These are phyloP conservation scores for Kazachstania bromeliacearum DNA, from an alignment of 805 yeast genomes.

Conservation along the genomic window DNA sequence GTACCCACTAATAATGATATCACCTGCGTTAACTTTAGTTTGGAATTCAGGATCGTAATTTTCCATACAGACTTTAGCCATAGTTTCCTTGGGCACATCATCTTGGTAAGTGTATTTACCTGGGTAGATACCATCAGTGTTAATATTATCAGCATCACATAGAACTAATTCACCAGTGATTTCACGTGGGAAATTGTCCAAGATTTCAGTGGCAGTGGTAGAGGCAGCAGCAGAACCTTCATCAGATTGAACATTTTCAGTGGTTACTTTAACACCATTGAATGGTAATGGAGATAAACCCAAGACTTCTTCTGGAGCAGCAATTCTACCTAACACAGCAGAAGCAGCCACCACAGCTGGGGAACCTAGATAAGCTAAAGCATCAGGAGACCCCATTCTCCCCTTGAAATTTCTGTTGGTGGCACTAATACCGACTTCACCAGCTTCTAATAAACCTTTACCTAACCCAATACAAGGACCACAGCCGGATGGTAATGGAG, in stretches of 20 bases:
- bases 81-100: slow-evolving; percentile 85
- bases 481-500: slow-evolving; percentile 94
- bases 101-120: slow-evolving; percentile 99
- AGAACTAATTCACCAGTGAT: slow-evolving; percentile 85
- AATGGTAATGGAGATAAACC: slow-evolving; percentile 47
- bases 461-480: slow-evolving; percentile 99
- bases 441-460: slow-evolving; percentile 83
- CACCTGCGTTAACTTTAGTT: slow-evolving; percentile 71
- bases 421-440: slow-evolving; percentile 97
- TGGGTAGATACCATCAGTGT: slow-evolving; percentile 98
- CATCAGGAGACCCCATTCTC: slow-evolving; percentile 97
- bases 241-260: slow-evolving; percentile 3
- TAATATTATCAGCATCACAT: slow-evolving; percentile 94
- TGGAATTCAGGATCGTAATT: slow-evolving; percentile 90
- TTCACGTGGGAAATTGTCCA: slow-evolving; percentile 83
- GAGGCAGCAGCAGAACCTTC: slow-evolving; percentile 13
- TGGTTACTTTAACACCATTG: slow-evolving; percentile 39
- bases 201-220: slow-evolving; percentile 52
- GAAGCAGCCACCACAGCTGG: slow-evolving; percentile 99
- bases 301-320: slow-evolving; percentile 76
- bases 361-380: slow-evolving; percentile 89
- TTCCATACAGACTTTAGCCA: slow-evolving; percentile 99
- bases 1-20: slow-evolving; percentile 83
- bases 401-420: slow-evolving; percentile 98
- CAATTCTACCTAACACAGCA: slow-evolving; percentile 91